Base-by-base conservation (phyloP, 805 yeast genomes). In the Teunomyces stri region DNA sequence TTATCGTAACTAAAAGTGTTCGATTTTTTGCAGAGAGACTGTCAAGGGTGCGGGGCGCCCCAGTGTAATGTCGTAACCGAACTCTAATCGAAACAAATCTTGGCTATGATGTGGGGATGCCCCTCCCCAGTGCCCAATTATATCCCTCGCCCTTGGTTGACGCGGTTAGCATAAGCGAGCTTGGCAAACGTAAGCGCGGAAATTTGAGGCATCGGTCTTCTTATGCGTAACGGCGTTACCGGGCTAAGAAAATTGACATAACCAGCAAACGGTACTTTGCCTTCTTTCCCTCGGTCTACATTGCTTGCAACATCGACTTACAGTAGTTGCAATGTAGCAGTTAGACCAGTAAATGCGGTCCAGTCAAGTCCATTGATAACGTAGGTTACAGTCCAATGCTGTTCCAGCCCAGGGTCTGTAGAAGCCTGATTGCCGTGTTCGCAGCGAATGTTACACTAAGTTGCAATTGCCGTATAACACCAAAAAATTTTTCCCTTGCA, bases 31-130 rank as follows among this genome's bases (percentile, higher is more conserved):
- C 13, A 25, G 10, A 7, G 11, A 13, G 34, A 31, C n/a, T 31
- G 34, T 13, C 34, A 31, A n/a, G 34, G 34, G 27, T 13, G 10
- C 13, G 25, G 25, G 9, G 34, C 34, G n/a, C 12, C 21, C 21
- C 16, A 27, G 34, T 28, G 11, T 5, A 10, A 15, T 11, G 20
- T n/a, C 34, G 18, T n/a, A 16, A 39, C 25, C 29, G 29, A 22
- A 20, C 25, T 20, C 13, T 37, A 37, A 37, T 10, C n/a, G 29
- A 20, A n/a, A 10, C 34, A 31, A 13, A 10, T 20, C 40, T 37
- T 37, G 40, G 40, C 40, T 22, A 20, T 27, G 25, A 37, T 37
- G 40, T 37, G 40, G 40, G 40, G 40, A 25, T 22, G 40, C 40
- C 29, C 29, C 40, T n/a, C 40, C 27, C 40, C 29, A 22, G 6